Evolutionary conservation across 2,329 filamentous ascomycete species (phyloP).

Genomic region (Fusarium cyanostomum): DNA sequence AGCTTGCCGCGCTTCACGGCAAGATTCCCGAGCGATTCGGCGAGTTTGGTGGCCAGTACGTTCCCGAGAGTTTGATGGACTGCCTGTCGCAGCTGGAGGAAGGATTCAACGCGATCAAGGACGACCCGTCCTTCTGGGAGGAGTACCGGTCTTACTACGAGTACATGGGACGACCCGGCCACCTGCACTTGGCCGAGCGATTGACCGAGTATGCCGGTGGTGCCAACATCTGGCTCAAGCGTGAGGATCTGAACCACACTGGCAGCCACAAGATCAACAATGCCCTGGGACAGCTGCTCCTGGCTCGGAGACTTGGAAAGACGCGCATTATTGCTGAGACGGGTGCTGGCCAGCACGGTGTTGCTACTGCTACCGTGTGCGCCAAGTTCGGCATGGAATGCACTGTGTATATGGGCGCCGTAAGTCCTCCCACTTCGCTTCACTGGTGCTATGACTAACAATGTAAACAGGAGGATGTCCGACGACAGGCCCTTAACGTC

Average conservation of each 20-base stretch:
- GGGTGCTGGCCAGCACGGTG: constrained; percentile 96
- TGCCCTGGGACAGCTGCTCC: constrained; percentile 88
- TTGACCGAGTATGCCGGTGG: constrained; percentile 90
- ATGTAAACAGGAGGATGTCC: constrained; percentile 78
- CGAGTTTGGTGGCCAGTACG: constrained; percentile 96
- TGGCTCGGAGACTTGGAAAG: constrained; percentile 89
- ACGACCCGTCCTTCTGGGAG: constrained; percentile 94
- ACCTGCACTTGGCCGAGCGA: constrained; percentile 87
- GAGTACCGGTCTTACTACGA: constrained; percentile 96
- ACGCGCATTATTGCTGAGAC: constrained; percentile 98
- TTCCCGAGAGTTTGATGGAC: constrained; percentile 98
- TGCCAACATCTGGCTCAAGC: constrained; percentile 97
- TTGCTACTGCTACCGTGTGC: constrained; percentile 95
- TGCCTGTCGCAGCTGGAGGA: constrained; percentile 89
- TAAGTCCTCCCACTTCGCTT: constrained; percentile 45
- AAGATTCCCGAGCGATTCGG: constrained; percentile 89
- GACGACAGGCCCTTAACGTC: constrained; percentile 94
- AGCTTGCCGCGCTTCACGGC: constrained; percentile 83
- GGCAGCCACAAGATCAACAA: constrained; percentile 99
- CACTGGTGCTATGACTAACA: constrained; percentile 33
- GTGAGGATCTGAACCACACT: constrained; percentile 97
- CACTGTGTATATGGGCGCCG: constrained; percentile 96
- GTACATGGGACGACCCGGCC: constrained; percentile 95
- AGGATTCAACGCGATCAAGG: constrained; percentile 86
- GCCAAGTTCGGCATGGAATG: constrained; percentile 99